Conservation (phyloP, 2,329 filamentous ascomycete species). For the Exophiala spinifera region DNA sequence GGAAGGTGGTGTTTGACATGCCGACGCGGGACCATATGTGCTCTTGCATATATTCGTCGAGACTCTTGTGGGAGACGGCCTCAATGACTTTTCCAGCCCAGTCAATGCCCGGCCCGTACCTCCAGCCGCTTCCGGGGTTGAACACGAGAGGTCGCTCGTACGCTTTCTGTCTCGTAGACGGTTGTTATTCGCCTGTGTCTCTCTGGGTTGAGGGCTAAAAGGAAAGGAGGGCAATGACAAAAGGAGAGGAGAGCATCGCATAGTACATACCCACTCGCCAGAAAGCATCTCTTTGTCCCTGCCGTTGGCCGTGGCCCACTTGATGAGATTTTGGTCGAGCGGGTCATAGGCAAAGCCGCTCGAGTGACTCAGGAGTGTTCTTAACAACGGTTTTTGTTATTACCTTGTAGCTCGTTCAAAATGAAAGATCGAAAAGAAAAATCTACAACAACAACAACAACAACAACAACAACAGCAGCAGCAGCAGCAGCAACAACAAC, state of each 20-base stretch:
- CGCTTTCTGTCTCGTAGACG: slow-evolving; percentile 23
- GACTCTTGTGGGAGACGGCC: slow-evolving; percentile 39
- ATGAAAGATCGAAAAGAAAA: too few relatives aligned
- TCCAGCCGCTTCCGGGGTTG: slow-evolving; percentile 61
- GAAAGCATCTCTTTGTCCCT: too few relatives aligned
- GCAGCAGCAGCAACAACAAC: too few relatives aligned
- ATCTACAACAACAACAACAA: too few relatives aligned
- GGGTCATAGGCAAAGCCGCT: slow-evolving; percentile 48
- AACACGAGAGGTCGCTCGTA: slow-evolving; percentile 53
- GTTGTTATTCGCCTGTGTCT: slow-evolving; percentile 34
- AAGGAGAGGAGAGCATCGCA: too few relatives aligned
- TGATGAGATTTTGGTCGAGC: slow-evolving; percentile 39
- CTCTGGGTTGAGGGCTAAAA: slow-evolving; percentile 8
- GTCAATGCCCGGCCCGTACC: slow-evolving; percentile 55
- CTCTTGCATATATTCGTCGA: slow-evolving; percentile 49
- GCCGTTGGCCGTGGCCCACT: slow-evolving; percentile 31
- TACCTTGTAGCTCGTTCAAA: too few relatives aligned
- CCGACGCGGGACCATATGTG: slow-evolving; percentile 34
- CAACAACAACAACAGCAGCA: too few relatives aligned
- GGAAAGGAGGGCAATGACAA: too few relatives aligned
- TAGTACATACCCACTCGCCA: slow-evolving; percentile 36
- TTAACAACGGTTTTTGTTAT: neutral
- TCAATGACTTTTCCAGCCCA: slow-evolving; percentile 52
- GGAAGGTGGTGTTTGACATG: slow-evolving; percentile 28
- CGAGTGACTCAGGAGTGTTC: slow-evolving; percentile 50